These are phyloP conservation scores for Coemansia sp. DNA, from an alignment of 192 early-diverging fungal genomes.

Conservation along the genomic window DNA sequence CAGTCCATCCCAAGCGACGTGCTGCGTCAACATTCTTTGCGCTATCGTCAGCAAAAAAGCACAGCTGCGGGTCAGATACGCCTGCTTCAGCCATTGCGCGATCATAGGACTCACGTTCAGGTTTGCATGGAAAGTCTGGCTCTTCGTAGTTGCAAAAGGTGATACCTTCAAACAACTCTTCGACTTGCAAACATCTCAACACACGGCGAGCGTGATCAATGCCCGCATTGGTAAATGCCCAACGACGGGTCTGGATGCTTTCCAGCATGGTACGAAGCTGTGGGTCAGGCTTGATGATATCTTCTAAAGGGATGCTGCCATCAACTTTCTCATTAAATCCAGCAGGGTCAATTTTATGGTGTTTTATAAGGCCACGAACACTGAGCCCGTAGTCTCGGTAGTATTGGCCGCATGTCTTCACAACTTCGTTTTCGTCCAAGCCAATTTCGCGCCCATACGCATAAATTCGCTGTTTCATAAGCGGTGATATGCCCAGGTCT, in stretches of 20 bases:
- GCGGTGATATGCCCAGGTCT: constrained; percentile 47
- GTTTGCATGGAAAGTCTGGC: constrained; percentile 73
- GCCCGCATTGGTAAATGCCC: constrained; percentile 81
- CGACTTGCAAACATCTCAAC: constrained; percentile 59
- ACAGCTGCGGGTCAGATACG: constrained; percentile 54
- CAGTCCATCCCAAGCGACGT: constrained; percentile 48
- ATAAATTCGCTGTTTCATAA: constrained; percentile 65
- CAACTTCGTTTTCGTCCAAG: constrained; percentile 55
- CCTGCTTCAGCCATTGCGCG: constrained; percentile 69
- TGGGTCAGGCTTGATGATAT: constrained; percentile 59
- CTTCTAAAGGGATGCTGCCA: constrained; percentile 63
- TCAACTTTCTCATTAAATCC: constrained; percentile 70
- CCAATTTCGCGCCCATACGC: constrained; percentile 59
- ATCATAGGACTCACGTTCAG: constrained; percentile 54
- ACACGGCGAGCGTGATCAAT: constrained; percentile 67
- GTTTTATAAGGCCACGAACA: constrained; percentile 64
- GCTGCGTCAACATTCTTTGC: constrained; percentile 65
- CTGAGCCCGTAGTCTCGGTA: constrained; percentile 71
- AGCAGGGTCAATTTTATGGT: constrained; percentile 65
- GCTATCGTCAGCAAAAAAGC: constrained; percentile 78
- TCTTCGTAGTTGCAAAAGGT: constrained; percentile 72
- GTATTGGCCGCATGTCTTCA: constrained; percentile 56
- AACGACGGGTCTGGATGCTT: constrained; percentile 57
- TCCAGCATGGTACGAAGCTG: constrained; percentile 63
- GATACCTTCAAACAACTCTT: constrained; percentile 72